Conservation (phyloP, 2,329 filamentous ascomycete species). For the Diplodia intermedia region DNA sequence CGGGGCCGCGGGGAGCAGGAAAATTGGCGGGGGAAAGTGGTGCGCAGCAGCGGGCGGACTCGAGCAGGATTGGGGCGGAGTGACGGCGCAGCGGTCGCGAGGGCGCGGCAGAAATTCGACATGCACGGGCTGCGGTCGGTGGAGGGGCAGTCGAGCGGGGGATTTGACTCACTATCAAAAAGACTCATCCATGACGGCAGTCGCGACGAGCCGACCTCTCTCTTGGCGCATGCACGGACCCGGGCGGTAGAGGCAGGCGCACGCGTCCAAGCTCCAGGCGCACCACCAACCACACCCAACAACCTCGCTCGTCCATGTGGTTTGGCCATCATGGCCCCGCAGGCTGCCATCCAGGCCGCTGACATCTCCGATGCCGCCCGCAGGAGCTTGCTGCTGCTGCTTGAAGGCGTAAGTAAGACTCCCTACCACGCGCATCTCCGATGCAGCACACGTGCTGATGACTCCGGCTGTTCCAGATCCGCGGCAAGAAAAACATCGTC, state of each 20-base stretch:
- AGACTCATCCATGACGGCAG: constrained; percentile 3
- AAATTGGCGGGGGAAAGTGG: neutral
- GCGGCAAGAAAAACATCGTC: constrained; percentile 98
- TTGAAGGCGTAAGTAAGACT: constrained; percentile 85
- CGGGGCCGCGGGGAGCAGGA: constrained; percentile 9
- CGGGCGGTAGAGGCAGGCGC: neutral
- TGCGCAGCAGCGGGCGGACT: constrained; percentile 7
- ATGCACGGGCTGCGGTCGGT: constrained; percentile 26
- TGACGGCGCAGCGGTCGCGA: constrained; percentile 28
- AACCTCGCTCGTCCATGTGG: constrained; percentile 27
- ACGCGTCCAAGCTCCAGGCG: constrained; percentile 10
- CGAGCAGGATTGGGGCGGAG: constrained; percentile 6
- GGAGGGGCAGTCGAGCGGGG: constrained; percentile 22
- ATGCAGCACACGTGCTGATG: neutral
- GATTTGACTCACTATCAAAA: constrained; percentile 25
- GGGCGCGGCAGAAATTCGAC: constrained; percentile 27
- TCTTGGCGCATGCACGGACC: constrained; percentile 20
- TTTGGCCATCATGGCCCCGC: constrained; percentile 68
- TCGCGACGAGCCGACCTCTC: neutral
- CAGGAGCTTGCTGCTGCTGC: constrained; percentile 85
- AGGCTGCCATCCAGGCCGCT: constrained; percentile 73
- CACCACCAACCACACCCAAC: constrained; percentile 11
- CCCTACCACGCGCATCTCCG: constrained; percentile 28
- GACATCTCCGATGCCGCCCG: constrained; percentile 82
- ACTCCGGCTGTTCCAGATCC: constrained; percentile 68